These are phyloP conservation scores for Stereum hirsutum DNA, from an alignment of 1,284 basidiomycete species.

Conservation along the genomic window DNA sequence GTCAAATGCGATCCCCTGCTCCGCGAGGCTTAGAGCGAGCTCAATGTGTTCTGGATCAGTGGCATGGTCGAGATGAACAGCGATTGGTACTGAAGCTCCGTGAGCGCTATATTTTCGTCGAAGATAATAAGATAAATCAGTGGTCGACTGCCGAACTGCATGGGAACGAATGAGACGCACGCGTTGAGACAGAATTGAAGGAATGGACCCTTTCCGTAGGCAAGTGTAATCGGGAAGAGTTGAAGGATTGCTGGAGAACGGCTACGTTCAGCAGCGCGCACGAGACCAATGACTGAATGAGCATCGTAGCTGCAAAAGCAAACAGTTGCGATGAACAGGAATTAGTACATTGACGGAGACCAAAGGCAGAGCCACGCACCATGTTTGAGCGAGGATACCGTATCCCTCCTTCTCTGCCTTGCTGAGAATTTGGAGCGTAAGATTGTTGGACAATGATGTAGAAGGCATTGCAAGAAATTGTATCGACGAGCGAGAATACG, in stretches of 20 bases:
- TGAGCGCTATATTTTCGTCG: constrained; percentile 22
- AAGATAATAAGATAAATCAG: no score
- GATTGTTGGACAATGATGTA: no score
- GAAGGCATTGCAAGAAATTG: no score
- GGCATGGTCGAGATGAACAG: constrained; percentile 41
- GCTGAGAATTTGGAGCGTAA: constrained; percentile 31
- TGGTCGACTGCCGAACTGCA: no score
- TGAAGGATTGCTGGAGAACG: constrained; percentile 36
- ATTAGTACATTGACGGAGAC: not conserved
- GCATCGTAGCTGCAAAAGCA: constrained; percentile 29
- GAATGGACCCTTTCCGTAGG: constrained; percentile 36
- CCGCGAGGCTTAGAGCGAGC: constrained; percentile 34
- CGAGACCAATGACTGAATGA: constrained; percentile 33
- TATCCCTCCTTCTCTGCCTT: constrained; percentile 35
- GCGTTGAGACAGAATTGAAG: constrained; percentile 36
- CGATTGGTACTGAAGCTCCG: constrained; percentile 36
- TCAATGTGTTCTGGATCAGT: constrained; percentile 38
- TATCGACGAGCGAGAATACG: no score
- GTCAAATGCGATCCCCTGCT: constrained; percentile 37
- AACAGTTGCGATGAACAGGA: not conserved
- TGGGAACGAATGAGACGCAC: constrained; percentile 16
- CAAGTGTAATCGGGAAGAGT: constrained; percentile 37
- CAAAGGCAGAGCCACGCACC: constrained; percentile 18
- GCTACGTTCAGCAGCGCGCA: constrained; percentile 35
- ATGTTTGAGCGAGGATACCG: constrained; percentile 35